phyloP scores from a whole-genome alignment of 148 eudicot species.

The Amaranthus palmeri region DNA sequence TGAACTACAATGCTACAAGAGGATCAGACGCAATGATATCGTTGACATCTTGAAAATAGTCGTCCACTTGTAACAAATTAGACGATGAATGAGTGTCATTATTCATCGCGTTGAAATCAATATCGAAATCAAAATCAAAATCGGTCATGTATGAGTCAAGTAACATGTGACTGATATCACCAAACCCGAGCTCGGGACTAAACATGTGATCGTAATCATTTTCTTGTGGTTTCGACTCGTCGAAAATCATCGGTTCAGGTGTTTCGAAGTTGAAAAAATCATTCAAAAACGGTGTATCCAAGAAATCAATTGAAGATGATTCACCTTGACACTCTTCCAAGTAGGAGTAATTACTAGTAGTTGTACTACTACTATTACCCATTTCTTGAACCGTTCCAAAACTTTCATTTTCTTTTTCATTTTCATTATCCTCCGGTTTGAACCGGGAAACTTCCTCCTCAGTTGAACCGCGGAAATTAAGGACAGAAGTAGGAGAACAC shows the following conservation, averaged over 20 bases:
- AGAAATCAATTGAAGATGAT: constrained; percentile 20
- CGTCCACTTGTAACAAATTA: constrained; percentile 43
- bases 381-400: not conserved
- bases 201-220: constrained; percentile 2
- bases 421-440: constrained; percentile 18
- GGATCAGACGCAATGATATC: constrained; percentile 44
- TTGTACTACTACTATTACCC: not conserved
- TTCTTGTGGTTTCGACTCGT: constrained; percentile 18
- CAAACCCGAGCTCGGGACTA: constrained; percentile 14
- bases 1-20: constrained; percentile 35
- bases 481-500: constrained; percentile 63
- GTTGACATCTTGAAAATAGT: constrained; percentile 54
- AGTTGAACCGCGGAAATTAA: constrained; percentile 16
- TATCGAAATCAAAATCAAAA: constrained; percentile 19
- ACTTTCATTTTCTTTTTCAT: not conserved
- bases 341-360: not conserved
- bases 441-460: constrained; percentile 22
- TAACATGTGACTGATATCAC: constrained; percentile 16
- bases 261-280: constrained; percentile 45
- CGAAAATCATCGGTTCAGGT: constrained; percentile 35
- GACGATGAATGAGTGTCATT: not conserved
- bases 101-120: constrained; percentile 19
- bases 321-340: constrained; percentile 38
- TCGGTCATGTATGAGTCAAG: constrained; percentile 19
- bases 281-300: constrained; percentile 32